phyloP scores from a whole-genome alignment of 352 stramenopile genomes.

The Globisporangium spiculum region DNA sequence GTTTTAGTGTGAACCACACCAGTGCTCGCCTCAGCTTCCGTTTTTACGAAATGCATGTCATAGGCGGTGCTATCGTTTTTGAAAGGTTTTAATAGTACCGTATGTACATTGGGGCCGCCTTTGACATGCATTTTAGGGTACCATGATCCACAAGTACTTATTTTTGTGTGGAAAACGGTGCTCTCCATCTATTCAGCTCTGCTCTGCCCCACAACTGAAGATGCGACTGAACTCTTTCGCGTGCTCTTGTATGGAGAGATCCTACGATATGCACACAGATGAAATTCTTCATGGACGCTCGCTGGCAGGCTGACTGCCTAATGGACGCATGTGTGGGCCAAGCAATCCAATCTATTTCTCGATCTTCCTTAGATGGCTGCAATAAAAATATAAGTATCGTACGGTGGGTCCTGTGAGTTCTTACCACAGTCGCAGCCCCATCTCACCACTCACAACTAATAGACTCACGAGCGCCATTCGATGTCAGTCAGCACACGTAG shows the following conservation, averaged over 20 bases:
- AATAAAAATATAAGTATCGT: conserved; percentile 10
- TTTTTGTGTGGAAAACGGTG: not conserved
- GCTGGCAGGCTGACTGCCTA: not conserved
- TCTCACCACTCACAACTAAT: not conserved
- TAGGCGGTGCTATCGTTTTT: too few species aligned
- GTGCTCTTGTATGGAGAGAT: not conserved
- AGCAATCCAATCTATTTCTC: not conserved
- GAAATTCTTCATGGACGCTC: not conserved
- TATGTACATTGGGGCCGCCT: too few species aligned
- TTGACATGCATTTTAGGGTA: not conserved
- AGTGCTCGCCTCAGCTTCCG: too few species aligned
- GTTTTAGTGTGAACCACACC: too few species aligned
- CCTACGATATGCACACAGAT: not conserved
- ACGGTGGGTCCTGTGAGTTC: not conserved
- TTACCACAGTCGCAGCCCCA: not conserved
- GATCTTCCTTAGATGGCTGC: not conserved
- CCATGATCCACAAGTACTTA: not conserved
- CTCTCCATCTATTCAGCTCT: not conserved
- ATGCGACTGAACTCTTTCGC: conserved; percentile 5
- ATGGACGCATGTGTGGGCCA: not conserved
- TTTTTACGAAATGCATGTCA: too few species aligned
- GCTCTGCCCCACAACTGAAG: not conserved
- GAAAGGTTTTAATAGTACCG: too few species aligned
- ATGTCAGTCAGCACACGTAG: conserved; percentile 16
- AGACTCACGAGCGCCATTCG: not conserved